Base-by-base conservation (phyloP, 306 rosid genomes). In the Myrica gale region DNA sequence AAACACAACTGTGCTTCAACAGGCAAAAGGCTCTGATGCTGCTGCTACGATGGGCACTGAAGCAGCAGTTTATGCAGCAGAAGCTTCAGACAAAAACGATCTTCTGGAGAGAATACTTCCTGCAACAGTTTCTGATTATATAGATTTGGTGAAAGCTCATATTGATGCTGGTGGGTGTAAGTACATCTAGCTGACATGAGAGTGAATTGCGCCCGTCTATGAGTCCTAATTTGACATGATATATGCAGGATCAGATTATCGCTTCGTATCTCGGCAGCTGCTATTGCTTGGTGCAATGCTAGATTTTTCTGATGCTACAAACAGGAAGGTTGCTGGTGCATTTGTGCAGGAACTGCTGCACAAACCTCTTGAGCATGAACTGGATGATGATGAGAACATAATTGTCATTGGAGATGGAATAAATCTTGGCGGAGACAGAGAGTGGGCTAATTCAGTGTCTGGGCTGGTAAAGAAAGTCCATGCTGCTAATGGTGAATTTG, bases 1-100 rank as follows among this genome's bases (percentile, higher is more conserved):
- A 69, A 55, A 75, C 46, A 53, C 56, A 47, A 73, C 45, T 80
- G 69, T 81, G 69, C 71, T 75, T 79, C 72, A 60, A 68, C 84
- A 94, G 98, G 91, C 84, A 73, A 92, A 86, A 81, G 99, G 97
- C 76, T 86, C 97, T 74, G 97, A 92, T 81, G 97, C 99, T 83
- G 97, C 99, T 47, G 84, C 92, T 44, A 85, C 97, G n/a, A 88
- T 62, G 86, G 97, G 99, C 42, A 83, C 97, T 50, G 99, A 92
- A 86, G 99, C 99, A 39, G 91, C 90, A 68, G 97, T 95, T 42
- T 95, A 95, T 87, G 99, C 99, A 1, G 89, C 96, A 23, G 97
- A 92, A 90, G 97, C 99, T 74, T 89, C 97, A 15, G 91, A 90
- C 79, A 87, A 78, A 76, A 95, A 90, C 83, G 97, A 95, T 74